A percentile compares a stretch with the other conserved stretches of the same genome.
Evolutionary conservation across 2,329 filamentous ascomycete genomes (phyloP).

Genomic region (Sporothrix pallida): DNA sequence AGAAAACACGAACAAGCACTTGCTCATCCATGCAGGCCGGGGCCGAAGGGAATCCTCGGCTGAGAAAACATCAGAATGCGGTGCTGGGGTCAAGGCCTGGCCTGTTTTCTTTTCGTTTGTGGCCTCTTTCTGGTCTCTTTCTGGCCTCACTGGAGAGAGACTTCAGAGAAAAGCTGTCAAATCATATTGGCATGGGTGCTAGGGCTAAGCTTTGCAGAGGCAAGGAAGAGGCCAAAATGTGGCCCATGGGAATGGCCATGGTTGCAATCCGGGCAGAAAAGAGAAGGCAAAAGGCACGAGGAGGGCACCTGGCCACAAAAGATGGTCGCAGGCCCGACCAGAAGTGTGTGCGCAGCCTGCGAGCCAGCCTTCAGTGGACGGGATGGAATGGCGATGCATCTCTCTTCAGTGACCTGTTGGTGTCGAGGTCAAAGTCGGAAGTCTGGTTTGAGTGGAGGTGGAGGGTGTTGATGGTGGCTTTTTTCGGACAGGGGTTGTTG

Average conservation of each 20-base stretch:
- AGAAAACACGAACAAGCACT: neutral
- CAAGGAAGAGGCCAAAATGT: slow-evolving; percentile 2
- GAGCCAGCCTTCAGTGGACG: neutral
- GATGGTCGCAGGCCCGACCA: slow-evolving; percentile 5
- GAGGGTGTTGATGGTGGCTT: slow-evolving; percentile 14
- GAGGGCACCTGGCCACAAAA: slow-evolving; percentile 13
- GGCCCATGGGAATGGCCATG: slow-evolving; percentile 20
- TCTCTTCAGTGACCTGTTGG: neutral
- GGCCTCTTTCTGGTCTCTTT: neutral
- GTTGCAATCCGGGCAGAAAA: slow-evolving; percentile 16
- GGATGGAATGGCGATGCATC: slow-evolving; percentile 26
- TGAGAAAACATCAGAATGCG: neutral
- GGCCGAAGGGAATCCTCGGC: neutral
- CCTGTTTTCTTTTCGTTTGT: neutral
- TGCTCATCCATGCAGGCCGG: neutral
- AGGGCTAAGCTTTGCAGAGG: slow-evolving; percentile 3
- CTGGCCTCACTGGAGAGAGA: neutral
- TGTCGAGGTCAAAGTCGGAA: neutral
- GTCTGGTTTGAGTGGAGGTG: neutral
- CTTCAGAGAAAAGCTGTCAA: neutral
- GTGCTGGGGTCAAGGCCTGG: slow-evolving; percentile 2
- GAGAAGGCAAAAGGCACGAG: neutral
- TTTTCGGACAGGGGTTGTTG: slow-evolving; percentile 9
- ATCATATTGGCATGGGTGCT: neutral
- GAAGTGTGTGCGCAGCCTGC: neutral